phyloP scores from a whole-genome alignment of 78 protist genomes.

The Chrysochromulina parva region DNA sequence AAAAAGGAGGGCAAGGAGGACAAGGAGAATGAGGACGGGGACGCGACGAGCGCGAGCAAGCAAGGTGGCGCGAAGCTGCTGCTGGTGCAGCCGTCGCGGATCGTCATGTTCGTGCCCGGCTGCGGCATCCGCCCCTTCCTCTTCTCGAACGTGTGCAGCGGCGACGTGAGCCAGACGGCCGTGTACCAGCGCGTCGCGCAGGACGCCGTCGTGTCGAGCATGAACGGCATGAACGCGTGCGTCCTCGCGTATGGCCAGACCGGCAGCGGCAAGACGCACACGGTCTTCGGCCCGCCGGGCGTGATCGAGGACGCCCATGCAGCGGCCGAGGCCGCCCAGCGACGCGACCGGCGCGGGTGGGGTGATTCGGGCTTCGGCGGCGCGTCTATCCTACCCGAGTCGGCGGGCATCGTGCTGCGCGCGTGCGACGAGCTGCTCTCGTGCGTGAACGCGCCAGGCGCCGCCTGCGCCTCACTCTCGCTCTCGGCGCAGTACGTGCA shows the following conservation, averaged over 20 bases:
- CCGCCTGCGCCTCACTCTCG: not conserved
- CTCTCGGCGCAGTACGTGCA: constrained; percentile 22
- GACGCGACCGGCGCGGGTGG: not conserved
- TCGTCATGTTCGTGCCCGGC: constrained; percentile 26
- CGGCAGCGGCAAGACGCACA: not conserved
- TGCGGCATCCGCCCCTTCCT: constrained; percentile 33
- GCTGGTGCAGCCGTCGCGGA: not conserved
- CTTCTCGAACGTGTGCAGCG: constrained; percentile 2
- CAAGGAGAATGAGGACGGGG: not conserved
- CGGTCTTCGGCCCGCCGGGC: not conserved
- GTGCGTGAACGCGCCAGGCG: not conserved
- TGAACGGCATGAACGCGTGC: constrained; percentile 4
- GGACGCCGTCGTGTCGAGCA: not conserved
- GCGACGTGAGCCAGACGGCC: not conserved
- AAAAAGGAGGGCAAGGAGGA: not conserved
- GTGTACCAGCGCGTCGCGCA: constrained; percentile 21
- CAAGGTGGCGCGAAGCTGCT: constrained; percentile 11
- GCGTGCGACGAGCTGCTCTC: not conserved
- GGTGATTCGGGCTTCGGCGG: not conserved
- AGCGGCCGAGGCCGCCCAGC: not conserved
- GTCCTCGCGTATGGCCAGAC: constrained; percentile 13
- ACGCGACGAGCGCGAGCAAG: not conserved
- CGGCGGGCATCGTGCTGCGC: not conserved
- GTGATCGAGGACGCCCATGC: not conserved
- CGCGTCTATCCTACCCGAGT: not conserved